Evolutionary conservation across 306 rosid genomes (phyloP).

Genomic region (Prunus mume): DNA sequence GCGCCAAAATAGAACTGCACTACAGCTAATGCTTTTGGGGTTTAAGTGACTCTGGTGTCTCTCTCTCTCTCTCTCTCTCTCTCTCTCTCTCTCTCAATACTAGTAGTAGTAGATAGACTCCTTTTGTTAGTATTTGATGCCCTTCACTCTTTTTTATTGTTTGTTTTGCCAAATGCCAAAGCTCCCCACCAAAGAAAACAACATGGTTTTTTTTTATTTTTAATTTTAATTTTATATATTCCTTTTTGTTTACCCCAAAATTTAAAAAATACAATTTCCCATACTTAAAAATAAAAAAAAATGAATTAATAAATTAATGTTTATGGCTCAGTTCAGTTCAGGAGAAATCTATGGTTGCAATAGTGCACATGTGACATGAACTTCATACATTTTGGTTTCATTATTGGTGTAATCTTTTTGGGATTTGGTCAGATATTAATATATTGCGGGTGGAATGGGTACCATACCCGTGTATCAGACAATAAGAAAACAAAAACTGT

Average conservation of each 20-base stretch:
- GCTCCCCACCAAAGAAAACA: neutral
- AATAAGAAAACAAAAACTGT: too few relatives aligned
- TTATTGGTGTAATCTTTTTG: too few relatives aligned
- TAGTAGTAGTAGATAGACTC: neutral
- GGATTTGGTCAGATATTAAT: too few relatives aligned
- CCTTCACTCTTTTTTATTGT: too few relatives aligned
- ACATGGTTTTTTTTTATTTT: neutral
- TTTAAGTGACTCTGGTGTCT: slow-evolving; percentile 27
- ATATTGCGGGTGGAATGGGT: too few relatives aligned
- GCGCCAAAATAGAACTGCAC: slow-evolving; percentile 28
- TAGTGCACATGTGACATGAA: neutral
- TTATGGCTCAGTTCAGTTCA: neutral
- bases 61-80: neutral
- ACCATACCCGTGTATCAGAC: too few relatives aligned
- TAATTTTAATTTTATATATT: too few relatives aligned
- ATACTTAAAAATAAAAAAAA: neutral
- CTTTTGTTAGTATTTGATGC: neutral
- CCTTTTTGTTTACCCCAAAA: neutral
- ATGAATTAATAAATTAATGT: too few relatives aligned
- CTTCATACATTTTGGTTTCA: neutral
- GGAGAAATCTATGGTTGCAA: neutral
- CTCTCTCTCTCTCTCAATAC: neutral
- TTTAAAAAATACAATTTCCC: neutral
- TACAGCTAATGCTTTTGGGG: neutral
- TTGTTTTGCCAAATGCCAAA: neutral